Percentiles rank a stretch among this genome's conserved stretches.
Evolutionary conservation across 495 filamentous ascomycete genomes (phyloP).

Genomic region (Amphirosellinia nigrospora): DNA sequence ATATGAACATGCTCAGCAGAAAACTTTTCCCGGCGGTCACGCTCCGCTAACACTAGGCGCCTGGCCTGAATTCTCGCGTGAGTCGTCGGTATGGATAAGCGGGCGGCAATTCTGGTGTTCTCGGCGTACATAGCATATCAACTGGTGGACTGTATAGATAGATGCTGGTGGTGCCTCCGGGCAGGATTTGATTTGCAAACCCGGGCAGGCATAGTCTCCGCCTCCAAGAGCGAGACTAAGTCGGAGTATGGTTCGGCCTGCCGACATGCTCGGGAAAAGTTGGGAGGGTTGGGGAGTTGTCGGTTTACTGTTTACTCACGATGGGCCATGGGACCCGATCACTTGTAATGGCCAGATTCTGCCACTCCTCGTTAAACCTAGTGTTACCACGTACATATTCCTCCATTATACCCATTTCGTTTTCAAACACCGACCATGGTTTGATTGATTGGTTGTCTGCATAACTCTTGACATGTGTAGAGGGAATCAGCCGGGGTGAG

Average conservation of each 20-base stretch:
- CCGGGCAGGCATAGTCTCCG: background rate
- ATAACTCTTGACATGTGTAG: too few relatives aligned
- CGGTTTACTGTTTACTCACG: slow-evolving; percentile 14
- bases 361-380: slow-evolving; percentile 5
- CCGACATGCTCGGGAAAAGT: slow-evolving; percentile 17
- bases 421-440: background rate
- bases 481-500: background rate
- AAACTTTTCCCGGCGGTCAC: slow-evolving; percentile 68
- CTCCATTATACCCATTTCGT: slow-evolving; percentile 25
- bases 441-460: too few relatives aligned
- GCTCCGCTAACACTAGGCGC: slow-evolving; percentile 50
- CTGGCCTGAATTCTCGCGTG: background rate
- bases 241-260: background rate
- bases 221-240: background rate
- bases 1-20: slow-evolving; percentile 67
- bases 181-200: slow-evolving; percentile 10
- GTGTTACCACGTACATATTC: slow-evolving; percentile 23
- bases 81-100: slow-evolving; percentile 15
- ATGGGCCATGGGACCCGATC: background rate
- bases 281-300: slow-evolving; percentile 10
- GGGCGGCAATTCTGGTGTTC: slow-evolving; percentile 18
- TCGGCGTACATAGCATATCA: slow-evolving; percentile 24
- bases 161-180: background rate
- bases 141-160: slow-evolving; percentile 13
- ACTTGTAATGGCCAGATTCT: slow-evolving; percentile 15